Percentiles rank a stretch among this genome's conserved stretches.
These are phyloP conservation scores for Akanthomyces uredinophilus DNA, from an alignment of 2,329 filamentous ascomycete species.

Conservation along the genomic window DNA sequence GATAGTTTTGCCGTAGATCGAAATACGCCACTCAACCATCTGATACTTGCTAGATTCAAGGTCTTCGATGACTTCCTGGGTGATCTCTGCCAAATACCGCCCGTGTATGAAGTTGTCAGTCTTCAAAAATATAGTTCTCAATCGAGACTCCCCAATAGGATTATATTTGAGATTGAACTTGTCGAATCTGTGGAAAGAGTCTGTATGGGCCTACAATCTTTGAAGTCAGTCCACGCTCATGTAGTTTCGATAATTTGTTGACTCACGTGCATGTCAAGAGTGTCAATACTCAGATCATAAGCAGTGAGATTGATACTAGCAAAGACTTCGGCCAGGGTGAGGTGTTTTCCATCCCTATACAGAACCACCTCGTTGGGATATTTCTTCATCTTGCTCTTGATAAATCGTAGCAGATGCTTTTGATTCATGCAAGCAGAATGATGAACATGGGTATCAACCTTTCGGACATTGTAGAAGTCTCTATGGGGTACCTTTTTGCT, in stretches of 20 bases:
- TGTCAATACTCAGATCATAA: conserved; percentile 97
- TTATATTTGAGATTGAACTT: conserved; percentile 99
- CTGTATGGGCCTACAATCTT: conserved; percentile 70
- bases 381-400: conserved; percentile 99
- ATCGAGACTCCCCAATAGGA: conserved; percentile 87
- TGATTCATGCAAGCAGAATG: conserved; percentile 99
- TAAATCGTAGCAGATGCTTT: conserved; percentile 95
- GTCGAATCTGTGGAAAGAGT: conserved; percentile 97
- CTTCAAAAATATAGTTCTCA: conserved; percentile 97
- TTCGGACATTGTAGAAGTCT: conserved; percentile 98
- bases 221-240: not conserved
- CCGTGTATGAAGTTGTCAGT: conserved; percentile 98
- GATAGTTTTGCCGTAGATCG: conserved; percentile 85
- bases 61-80: conserved; percentile 95
- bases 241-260: conserved; percentile 15
- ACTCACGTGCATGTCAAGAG: conserved; percentile 93
- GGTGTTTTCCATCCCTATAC: conserved; percentile 83
- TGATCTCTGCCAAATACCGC: conserved; percentile 93
- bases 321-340: conserved; percentile 91
- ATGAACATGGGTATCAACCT: conserved; percentile 98
- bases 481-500: conserved; percentile 96
- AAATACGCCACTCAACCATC: conserved; percentile 99
- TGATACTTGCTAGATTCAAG: conserved; percentile 98
- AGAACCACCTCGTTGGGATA: conserved; percentile 90
- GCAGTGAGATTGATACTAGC: conserved; percentile 95